These are phyloP conservation scores for Venturia oleaginea DNA, from an alignment of 2,329 filamentous ascomycete species.

Conservation along the genomic window DNA sequence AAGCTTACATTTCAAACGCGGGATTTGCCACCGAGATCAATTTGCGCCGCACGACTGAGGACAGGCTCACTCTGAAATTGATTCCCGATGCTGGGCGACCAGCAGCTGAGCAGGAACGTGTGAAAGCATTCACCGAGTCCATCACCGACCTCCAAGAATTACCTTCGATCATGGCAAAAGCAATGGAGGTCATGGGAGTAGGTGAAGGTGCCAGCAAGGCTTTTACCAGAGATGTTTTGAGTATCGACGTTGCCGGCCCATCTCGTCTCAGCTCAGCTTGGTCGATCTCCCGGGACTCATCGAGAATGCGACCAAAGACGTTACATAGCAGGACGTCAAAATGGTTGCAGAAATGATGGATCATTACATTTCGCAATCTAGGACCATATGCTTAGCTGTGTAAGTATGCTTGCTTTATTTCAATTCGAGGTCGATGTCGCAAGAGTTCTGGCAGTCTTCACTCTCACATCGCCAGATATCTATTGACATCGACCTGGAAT, in stretches of 20 bases:
- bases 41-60: slow-evolving; percentile 34
- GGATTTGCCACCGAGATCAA: slow-evolving; percentile 38
- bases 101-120: neutral
- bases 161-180: slow-evolving; percentile 28
- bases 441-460: too few species aligned
- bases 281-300: slow-evolving; percentile 55
- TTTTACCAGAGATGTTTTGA: slow-evolving; percentile 40
- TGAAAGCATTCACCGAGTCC: slow-evolving; percentile 21
- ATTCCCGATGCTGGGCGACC: neutral
- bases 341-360: slow-evolving; percentile 38
- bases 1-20: slow-evolving; percentile 14
- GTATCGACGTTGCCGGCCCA: slow-evolving; percentile 51
- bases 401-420: neutral
- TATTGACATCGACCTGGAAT: slow-evolving; percentile 3
- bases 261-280: slow-evolving; percentile 50
- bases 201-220: slow-evolving; percentile 17
- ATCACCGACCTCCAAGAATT: neutral
- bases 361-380: slow-evolving; percentile 31
- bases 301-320: slow-evolving; percentile 36
- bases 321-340: slow-evolving; percentile 38
- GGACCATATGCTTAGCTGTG: slow-evolving; percentile 41
- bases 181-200: slow-evolving; percentile 19
- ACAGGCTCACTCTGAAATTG: slow-evolving; percentile 33
- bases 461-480: too few species aligned
- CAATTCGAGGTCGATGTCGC: too few species aligned